Percentiles rank a stretch among this genome's conserved stretches.
Conservation (phyloP, 2,329 filamentous ascomycete species). For the Fusarium bactridioides region DNA sequence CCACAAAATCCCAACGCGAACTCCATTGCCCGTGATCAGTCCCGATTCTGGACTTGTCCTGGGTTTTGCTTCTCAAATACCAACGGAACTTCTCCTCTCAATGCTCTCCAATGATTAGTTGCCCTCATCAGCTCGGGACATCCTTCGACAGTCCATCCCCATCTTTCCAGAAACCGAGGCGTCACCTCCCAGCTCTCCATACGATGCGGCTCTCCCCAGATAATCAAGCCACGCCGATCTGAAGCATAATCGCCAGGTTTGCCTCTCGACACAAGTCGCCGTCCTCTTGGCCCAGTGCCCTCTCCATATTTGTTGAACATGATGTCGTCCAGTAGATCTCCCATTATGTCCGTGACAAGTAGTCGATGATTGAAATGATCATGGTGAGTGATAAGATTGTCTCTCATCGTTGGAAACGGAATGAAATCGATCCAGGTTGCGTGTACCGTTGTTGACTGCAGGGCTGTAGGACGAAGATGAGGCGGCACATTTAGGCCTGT, state of each 20-base stretch:
- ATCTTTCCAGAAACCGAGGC: background rate
- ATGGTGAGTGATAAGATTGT: background rate
- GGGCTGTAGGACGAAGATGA: background rate
- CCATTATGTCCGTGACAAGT: background rate
- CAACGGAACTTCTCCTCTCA: background rate
- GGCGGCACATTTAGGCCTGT: background rate
- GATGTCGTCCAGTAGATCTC: background rate
- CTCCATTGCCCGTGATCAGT: rapidly evolving
- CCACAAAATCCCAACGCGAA: background rate
- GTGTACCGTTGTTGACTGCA: background rate
- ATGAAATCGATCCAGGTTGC: slow-evolving; percentile 6
- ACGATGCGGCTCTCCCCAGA: background rate
- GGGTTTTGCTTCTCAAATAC: background rate
- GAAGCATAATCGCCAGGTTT: background rate
- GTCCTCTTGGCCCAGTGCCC: background rate
- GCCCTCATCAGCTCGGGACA: background rate
- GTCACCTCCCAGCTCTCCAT: slow-evolving; percentile 7
- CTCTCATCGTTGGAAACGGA: background rate
- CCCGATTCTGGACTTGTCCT: too few relatives aligned
- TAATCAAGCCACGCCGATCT: background rate
- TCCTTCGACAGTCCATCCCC: slow-evolving; percentile 6
- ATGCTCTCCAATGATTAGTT: slow-evolving; percentile 5
- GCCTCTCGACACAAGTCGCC: background rate
- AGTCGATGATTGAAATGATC: background rate
- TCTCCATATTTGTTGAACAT: slow-evolving; percentile 11